Evolutionary conservation across 23 red algal species (phyloP), one percentile per base, ranked within the genome.

Genomic region (Gracilaria vermiculophylla): DNA sequence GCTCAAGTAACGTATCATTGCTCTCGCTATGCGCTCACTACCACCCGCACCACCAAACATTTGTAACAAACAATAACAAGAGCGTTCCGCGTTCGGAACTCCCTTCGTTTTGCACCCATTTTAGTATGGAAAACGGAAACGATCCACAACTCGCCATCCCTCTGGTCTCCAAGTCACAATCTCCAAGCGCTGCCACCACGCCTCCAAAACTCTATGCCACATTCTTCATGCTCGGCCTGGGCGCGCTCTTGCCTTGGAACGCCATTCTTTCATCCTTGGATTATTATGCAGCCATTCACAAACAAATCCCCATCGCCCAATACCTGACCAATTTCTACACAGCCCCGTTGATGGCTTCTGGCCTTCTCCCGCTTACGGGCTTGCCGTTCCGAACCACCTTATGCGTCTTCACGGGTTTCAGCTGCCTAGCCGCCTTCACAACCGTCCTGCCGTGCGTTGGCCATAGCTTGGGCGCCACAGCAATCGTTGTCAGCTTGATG

Each of bases 201-300:
- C 17, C 67, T 1, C 36, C 44, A 13, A 36, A 47, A 20, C 28
- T 48, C 35, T 73, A 23, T 11, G 28, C 24, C n/a, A 52, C 53
- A 31, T 88, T 88, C 32, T 88, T 88, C 69, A 27, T 88, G 19
- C 72, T 88, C 31, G 84, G 84, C 7, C n/a, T 88, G 25, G 84
- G 84, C 27, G 41, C 27, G 2, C 70, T 88, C 17, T 52, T 88
- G 12, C 84, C 84, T 2, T 88, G 69, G 69, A 76, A 76, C 41
- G 66, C 84, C 0, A 48, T 88, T 44, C 8, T 88, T 47, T 88
- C 72, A 41, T 52, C 72, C 51, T 34, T 88, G 3, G 84, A 88
- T 36, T 88, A 57, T 44, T 88, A 88, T 36, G 42, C 84, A 1
- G 24, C 58, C 0, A 0, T 88, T 8, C 35, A 73, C 53, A 65